Evolutionary conservation across 305 asterid species (phyloP), one percentile per base, ranked within the genome.

Genomic region (Fraxinus velutina): DNA sequence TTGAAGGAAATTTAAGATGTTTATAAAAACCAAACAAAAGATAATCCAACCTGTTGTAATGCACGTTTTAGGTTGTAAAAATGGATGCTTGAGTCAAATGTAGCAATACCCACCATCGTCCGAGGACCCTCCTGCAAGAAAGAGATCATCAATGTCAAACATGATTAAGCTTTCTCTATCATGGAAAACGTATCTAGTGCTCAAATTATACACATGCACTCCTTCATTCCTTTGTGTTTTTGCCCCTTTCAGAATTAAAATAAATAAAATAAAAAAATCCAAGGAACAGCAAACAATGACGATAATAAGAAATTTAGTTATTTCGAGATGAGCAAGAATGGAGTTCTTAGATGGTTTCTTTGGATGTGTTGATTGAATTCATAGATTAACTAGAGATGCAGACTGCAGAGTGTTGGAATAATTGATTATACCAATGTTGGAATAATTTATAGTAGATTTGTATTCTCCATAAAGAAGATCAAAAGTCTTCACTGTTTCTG

Each of bases 11-110:
- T 34, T 70, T 22, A 39, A 74, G 57, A 78, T 19, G 36, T 19
- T 77, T 72, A 82, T 55, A 29, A 79, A 37, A 24, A 81, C 76
- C 70, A 76, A 47, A 75, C 71, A 60, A 78, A 78, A 6, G 75
- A 81, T 32, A 82, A 64, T 13, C 80, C 74, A 85, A 96, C 99
- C 99, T 96, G 98, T 89, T 94, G 98, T 75, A 85, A 80, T 79
- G 92, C 93, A 78, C 98, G 96, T 74, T 89, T 90, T 72, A 90
- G 83, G 84, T 89, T 88, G 89, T 90, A 90, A 74, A 90, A 90
- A 85, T 90, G 94, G 81, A 90, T 86, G 60, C 89, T 89, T 17
- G 91, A 85, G 82, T 90, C 94, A 84, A 88, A 90, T 57, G 94
- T 90, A 81, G 91, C 92, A 80, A 90, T 84, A 78, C 94, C 94